A percentile compares a stretch with the other conserved stretches of the same genome.
phyloP scores from a whole-genome alignment of 805 yeast genomes.

The Saturnispora sekii region DNA sequence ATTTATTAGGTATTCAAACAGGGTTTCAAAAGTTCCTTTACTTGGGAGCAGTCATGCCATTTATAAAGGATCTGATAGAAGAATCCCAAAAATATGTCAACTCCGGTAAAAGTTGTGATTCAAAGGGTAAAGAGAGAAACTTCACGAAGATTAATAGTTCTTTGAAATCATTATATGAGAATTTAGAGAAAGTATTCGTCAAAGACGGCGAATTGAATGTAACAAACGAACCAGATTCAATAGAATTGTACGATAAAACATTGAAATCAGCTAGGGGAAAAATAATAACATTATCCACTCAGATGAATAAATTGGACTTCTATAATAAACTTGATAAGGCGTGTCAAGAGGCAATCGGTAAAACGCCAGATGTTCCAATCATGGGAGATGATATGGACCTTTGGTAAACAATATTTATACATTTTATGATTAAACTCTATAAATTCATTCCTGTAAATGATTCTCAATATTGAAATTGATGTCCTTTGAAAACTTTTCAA shows the following conservation, averaged over 20 bases:
- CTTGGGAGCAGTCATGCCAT: constrained; percentile 59
- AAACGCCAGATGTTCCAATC: constrained; percentile 17
- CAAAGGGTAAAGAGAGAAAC: constrained; percentile 13
- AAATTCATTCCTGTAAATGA: constrained; percentile 32
- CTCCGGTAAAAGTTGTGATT: background rate
- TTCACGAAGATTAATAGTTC: constrained; percentile 6
- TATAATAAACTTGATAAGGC: constrained; percentile 16
- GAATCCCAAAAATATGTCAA: background rate
- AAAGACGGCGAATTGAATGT: constrained; percentile 14
- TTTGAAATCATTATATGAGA: constrained; percentile 13
- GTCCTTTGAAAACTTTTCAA: constrained; percentile 51
- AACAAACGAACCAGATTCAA: constrained; percentile 23
- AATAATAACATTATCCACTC: constrained; percentile 19
- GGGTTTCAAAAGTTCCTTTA: constrained; percentile 63
- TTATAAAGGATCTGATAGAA: constrained; percentile 21
- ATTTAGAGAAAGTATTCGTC: constrained; percentile 16
- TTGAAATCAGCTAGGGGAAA: constrained; percentile 22
- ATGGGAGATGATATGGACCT: constrained; percentile 20
- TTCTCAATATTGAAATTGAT: constrained; percentile 57
- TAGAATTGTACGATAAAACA: constrained; percentile 20
- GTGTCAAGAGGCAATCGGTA: constrained; percentile 19
- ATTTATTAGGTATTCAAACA: constrained; percentile 73
- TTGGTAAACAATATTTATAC: constrained; percentile 18
- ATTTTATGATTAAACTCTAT: constrained; percentile 12
- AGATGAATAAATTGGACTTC: constrained; percentile 18